Evolutionary conservation across 352 stramenopile species (phyloP), one percentile per base, ranked within the genome.

Genomic region (Phytophthora tubulina): DNA sequence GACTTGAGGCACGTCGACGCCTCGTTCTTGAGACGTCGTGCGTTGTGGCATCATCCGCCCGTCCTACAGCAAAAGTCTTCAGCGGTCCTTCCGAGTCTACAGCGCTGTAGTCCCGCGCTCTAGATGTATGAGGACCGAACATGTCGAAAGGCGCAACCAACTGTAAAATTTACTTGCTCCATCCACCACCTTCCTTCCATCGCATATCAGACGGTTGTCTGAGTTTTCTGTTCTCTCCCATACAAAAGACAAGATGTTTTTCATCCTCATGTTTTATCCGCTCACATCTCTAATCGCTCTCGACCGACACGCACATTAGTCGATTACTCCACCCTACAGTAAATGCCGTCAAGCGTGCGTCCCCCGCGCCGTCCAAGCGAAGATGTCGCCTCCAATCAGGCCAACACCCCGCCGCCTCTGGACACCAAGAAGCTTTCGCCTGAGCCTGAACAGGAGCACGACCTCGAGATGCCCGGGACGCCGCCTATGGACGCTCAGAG

Each of bases 401-500:
- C 70, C 11, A 17, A 13, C 15, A 69, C 53, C n/a, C 50, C 42
- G 14, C 63, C 66, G 2, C 42, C 50, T 39, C 32, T 50, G 17
- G 41, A 57, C 9, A 17, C 17, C 39, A 75, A 74, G 51, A 48
- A 81, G 52, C 64, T 62, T 4, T 76, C 76, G 38, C 21, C 32
- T n/a, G 57, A 82, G 59, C 71, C 62, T 6, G 77, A 84, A 33
- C 56, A 71, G 10, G 74, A 82, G 31, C 42, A 57, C 6, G 70
- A 80, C 13, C 32, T 72, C 27, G 70, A 85, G 7, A 84, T 94
- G 73, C 87, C 87, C 0, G 84, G 84, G 27, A 94, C 87, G n/a
- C 87, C 87, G 46, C 87, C 87, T 27, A 80, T 87, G 50, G 64
- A 82, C 56, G 67, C 67, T 7, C 75, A 75, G 30, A 78, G 59